phyloP scores from a whole-genome alignment of 169 alveolate species.

The Plasmodium adleri region DNA sequence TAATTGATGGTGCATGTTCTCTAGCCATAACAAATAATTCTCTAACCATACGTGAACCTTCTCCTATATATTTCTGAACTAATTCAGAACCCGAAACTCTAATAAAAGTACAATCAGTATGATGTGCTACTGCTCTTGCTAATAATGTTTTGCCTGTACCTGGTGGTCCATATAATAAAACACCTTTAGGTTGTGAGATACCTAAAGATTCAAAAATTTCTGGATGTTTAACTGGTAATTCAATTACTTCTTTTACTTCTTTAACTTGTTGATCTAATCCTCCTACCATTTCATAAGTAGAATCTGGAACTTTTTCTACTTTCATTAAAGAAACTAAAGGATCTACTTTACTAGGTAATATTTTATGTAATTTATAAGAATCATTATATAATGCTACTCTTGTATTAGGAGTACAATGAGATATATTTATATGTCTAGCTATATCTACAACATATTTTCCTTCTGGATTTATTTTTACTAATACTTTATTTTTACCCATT shows the following conservation, averaged over 20 bases:
- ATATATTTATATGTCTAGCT: slow-evolving; percentile 91
- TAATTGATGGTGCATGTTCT: slow-evolving; percentile 96
- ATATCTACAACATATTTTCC: slow-evolving; percentile 98
- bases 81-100: slow-evolving; percentile 99
- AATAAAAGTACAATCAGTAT: slow-evolving; percentile 99
- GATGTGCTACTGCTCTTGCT: slow-evolving; percentile 99
- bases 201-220: slow-evolving; percentile 99
- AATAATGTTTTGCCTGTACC: slow-evolving; percentile 96
- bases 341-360: slow-evolving; percentile 98
- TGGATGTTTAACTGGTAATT: slow-evolving; percentile 99
- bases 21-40: slow-evolving; percentile 98
- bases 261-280: slow-evolving; percentile 98
- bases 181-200: slow-evolving; percentile 97
- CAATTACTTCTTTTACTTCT: slow-evolving; percentile 99
- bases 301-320: slow-evolving; percentile 99
- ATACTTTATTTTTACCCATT: slow-evolving; percentile 97
- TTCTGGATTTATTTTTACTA: slow-evolving; percentile 97
- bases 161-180: slow-evolving; percentile 92
- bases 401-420: slow-evolving; percentile 95
- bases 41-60: slow-evolving; percentile 99
- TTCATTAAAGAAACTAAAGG: slow-evolving; percentile 99
- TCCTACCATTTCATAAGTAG: slow-evolving; percentile 99
- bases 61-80: slow-evolving; percentile 99
- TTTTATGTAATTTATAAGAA: slow-evolving; percentile 94
- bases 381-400: slow-evolving; percentile 93